Base-by-base conservation (phyloP, 352 stramenopile genomes). In the Vaucheria bursata region DNA sequence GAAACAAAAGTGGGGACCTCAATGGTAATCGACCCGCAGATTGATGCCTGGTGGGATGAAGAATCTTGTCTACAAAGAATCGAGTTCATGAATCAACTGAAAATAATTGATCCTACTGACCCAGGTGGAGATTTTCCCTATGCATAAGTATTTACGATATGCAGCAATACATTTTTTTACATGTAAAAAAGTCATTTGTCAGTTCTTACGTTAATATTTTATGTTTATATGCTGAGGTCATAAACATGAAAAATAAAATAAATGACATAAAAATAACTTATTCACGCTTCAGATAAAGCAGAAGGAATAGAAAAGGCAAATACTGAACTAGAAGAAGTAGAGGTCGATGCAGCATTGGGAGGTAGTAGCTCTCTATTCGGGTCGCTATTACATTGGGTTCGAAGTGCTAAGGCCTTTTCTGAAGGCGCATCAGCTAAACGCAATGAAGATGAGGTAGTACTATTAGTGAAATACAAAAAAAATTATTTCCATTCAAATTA, bases 31-130 rank as follows among this genome's bases (percentile, higher is more conserved):
- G 65, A 72, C 31, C 65, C 65, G 33, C 33, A 36, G 18, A 72
- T 72, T 37, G 65, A 72, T 72, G 65, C 65, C 4, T 72, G 65
- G 65, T 25, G 65, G 33, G 12, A n/a, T 36, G 65, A 72, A 12
- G 31, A 1, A 25, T 29, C 65, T 36, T 12, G 12, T 2, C 18
- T 12, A 12, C 1, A 29, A 12, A 36, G 65, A 40, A 35, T 25
- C 33, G 12, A 6, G 65, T 35, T 72, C 3, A 35, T 72, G 31
- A 12, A 3, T 2, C n/a, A 29, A 29, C 33, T 38, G 2, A 1
- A 7, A 1, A 40, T 25, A 35, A 45, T 72, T 37, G 6, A 36
- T n/a, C 65, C 65, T 40, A 38, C 53, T 2, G 53, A 68, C 8
- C 34, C 36, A 40, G 65, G 12, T 72, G 65, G 25, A 40, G 33